Evolutionary conservation across 1,139 yeast genomes (phyloP).

Genomic region (Suhomyces guaymorum): DNA sequence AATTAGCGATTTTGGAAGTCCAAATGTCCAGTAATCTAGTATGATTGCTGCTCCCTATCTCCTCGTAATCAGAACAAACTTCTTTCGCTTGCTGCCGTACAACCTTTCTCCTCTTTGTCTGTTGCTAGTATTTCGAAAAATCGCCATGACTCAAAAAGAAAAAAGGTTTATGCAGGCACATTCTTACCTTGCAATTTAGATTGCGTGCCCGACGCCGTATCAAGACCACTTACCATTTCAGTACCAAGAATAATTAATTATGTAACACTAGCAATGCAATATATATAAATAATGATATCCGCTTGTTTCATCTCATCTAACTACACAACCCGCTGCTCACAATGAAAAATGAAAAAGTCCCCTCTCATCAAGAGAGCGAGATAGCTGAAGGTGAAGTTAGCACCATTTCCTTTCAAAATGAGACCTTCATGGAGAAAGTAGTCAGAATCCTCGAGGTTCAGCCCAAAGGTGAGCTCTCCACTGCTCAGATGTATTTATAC

Average conservation of each 20-base stretch:
- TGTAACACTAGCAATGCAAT: too few species aligned
- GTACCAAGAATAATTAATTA: too few species aligned
- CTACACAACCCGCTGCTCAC: too few species aligned
- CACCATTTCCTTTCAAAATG: conserved; percentile 16
- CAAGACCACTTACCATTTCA: background rate
- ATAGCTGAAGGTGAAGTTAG: conserved; percentile 45
- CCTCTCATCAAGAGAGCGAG: conserved; percentile 18
- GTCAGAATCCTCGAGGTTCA: conserved; percentile 23
- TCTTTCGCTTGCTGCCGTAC: background rate
- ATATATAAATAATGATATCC: background rate
- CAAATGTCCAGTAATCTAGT: too few species aligned
- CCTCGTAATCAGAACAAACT: too few species aligned
- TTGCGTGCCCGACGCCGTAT: conserved; percentile 1
- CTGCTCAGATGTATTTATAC: conserved; percentile 59
- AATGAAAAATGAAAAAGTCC: conserved; percentile 1
- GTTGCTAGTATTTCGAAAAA: background rate
- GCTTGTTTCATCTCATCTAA: too few species aligned
- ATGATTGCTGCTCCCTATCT: too few species aligned
- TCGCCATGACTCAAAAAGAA: background rate
- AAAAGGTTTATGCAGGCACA: background rate
- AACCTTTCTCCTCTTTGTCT: background rate
- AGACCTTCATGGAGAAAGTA: conserved; percentile 6
- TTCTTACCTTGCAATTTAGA: background rate
- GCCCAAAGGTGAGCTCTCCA: conserved; percentile 36
- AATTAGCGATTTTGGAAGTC: too few species aligned